Conservation (phyloP, 1,284 basidiomycete genomes). For the Papiliotrema flavescens region DNA sequence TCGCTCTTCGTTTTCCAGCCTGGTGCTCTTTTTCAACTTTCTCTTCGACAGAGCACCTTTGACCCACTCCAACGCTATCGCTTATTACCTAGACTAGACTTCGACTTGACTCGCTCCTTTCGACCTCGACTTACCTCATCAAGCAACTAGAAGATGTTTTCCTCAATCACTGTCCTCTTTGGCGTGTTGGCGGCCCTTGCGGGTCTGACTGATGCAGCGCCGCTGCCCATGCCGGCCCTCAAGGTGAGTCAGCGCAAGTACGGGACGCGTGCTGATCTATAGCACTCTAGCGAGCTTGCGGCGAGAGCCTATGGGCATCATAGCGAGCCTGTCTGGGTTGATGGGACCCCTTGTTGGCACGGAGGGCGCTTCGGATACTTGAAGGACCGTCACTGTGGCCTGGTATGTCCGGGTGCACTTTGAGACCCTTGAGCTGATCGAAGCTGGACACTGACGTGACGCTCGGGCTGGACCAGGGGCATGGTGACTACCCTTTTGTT, state of each 20-base stretch:
- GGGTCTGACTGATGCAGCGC: slow-evolving; percentile 9
- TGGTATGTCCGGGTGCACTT: slow-evolving; percentile 7
- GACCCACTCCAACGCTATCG: not conserved
- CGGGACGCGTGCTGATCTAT: too few species aligned
- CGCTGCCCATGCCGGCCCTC: slow-evolving; percentile 20
- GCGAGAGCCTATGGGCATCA: slow-evolving; percentile 8
- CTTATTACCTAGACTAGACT: not conserved
- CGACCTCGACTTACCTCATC: too few species aligned
- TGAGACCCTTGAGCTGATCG: not conserved
- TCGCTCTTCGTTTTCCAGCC: slow-evolving; percentile 1
- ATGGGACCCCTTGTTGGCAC: slow-evolving; percentile 18
- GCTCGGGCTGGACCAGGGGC: not conserved
- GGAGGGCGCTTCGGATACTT: slow-evolving; percentile 17
- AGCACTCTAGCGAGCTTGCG: slow-evolving; percentile 12
- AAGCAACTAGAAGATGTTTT: slow-evolving; percentile 13
- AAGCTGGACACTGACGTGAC: slow-evolving; percentile 2
- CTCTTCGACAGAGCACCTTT: slow-evolving; percentile 7
- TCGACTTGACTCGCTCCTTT: not conserved
- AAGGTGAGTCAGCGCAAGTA: slow-evolving; percentile 7
- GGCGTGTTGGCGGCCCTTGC: slow-evolving; percentile 13
- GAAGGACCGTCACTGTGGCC: slow-evolving; percentile 14
- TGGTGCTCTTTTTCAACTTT: slow-evolving; percentile 3
- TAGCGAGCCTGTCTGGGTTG: slow-evolving; percentile 6
- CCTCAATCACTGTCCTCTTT: slow-evolving; percentile 13
- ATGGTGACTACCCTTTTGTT: not conserved